These are phyloP conservation scores for Rhazya stricta DNA, from an alignment of 257 asterid genomes.

Conservation along the genomic window DNA sequence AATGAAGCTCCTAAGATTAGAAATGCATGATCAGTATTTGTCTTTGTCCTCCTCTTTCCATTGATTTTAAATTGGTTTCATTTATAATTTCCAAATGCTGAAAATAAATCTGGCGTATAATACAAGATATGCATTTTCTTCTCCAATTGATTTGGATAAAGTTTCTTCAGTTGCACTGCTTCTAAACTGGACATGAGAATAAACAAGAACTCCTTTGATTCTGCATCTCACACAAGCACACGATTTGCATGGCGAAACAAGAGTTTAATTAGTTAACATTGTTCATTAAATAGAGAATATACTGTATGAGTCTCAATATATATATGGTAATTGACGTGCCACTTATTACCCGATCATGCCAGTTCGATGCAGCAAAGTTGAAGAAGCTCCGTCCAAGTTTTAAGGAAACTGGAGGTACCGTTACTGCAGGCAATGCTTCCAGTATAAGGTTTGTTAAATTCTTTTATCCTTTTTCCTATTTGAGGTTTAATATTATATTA, in stretches of 20 bases:
- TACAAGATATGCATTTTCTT: not conserved
- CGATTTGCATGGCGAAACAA: not conserved
- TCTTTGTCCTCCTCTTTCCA: not conserved
- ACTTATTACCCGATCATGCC: constrained; percentile 21
- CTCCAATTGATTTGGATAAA: not conserved
- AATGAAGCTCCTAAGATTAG: not conserved
- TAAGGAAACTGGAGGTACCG: constrained; percentile 93
- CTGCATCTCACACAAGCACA: not conserved
- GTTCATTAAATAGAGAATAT: not conserved
- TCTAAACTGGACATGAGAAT: not conserved
- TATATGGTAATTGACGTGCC: not conserved
- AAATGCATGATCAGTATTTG: not conserved
- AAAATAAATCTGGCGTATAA: not conserved
- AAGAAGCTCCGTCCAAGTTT: constrained; percentile 95
- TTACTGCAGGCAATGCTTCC: constrained; percentile 98
- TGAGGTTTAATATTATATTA: not conserved
- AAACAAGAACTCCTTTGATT: not conserved
- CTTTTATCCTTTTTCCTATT: not conserved
- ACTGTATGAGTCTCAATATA: not conserved
- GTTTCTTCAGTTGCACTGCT: not conserved
- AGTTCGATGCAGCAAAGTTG: constrained; percentile 95
- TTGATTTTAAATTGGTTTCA: not conserved
- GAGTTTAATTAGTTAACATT: not conserved
- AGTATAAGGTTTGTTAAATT: constrained; percentile 68
- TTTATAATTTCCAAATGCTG: not conserved